phyloP scores from a whole-genome alignment of 225 moss, liverwort and hornwort genomes.

The Pseudoscleropodium purum region DNA sequence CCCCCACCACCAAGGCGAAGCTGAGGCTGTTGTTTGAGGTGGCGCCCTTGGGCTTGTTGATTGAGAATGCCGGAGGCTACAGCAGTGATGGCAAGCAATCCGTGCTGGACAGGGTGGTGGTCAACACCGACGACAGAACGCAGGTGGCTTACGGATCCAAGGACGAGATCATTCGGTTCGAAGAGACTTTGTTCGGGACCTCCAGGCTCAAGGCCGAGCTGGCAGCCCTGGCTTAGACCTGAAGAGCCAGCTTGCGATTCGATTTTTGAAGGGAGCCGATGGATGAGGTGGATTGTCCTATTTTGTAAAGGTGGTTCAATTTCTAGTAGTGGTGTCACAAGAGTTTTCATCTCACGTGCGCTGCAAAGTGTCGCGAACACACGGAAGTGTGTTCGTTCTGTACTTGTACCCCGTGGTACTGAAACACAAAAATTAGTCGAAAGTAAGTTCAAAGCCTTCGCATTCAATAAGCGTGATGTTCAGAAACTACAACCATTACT shows the following conservation, averaged over 20 bases:
- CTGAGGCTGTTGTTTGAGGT: constrained; percentile 83
- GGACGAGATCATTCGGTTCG: constrained; percentile 82
- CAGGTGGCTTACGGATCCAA: constrained; percentile 93
- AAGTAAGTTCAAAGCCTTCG: not conserved
- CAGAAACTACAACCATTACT: not conserved
- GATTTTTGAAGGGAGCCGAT: not conserved
- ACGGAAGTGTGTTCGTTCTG: not conserved
- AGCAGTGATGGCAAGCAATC: constrained; percentile 91
- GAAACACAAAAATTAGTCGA: constrained; percentile 15
- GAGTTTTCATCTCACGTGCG: not conserved
- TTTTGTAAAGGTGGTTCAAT: constrained; percentile 14
- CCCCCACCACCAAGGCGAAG: constrained; percentile 87
- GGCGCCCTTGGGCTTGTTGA: constrained; percentile 80
- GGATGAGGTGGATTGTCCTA: not conserved
- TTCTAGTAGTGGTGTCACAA: not conserved
- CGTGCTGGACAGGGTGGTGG: constrained; percentile 61
- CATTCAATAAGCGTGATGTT: not conserved
- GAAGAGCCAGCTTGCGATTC: not conserved
- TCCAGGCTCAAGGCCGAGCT: constrained; percentile 61
- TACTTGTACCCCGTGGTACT: constrained; percentile 1
- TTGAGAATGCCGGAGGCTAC: constrained; percentile 93
- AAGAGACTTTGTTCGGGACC: constrained; percentile 62
- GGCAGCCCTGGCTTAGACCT: constrained; percentile 3
- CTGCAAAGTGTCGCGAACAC: not conserved
- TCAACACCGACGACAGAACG: constrained; percentile 80